Evolutionary conservation across 2,329 filamentous ascomycete genomes (phyloP).

Genomic region (Zymoseptoria crescenta): DNA sequence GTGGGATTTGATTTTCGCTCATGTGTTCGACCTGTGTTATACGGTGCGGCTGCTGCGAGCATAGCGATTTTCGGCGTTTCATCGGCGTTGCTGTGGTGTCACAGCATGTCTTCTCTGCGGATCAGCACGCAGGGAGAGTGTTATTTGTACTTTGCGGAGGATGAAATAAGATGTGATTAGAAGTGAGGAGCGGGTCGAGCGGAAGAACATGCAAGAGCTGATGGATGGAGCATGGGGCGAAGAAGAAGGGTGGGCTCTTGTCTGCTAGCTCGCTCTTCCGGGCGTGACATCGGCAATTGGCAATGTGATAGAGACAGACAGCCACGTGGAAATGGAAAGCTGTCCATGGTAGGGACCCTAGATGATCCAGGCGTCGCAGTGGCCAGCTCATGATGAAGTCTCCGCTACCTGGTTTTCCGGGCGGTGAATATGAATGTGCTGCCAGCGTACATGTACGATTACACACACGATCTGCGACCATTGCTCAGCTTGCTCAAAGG

Average conservation of each 20-base stretch:
- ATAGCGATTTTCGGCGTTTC: not conserved
- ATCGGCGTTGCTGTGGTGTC: not conserved
- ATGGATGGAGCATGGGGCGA: not conserved
- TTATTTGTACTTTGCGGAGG: not conserved
- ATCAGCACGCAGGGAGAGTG: not conserved
- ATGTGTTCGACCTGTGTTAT: not conserved
- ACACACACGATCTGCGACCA: too few relatives aligned
- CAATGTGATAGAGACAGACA: not conserved
- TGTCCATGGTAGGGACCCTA: not conserved
- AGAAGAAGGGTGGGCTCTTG: not conserved
- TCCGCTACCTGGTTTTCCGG: too few relatives aligned
- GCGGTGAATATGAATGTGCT: too few relatives aligned
- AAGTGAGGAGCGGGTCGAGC: not conserved
- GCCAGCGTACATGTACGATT: too few relatives aligned
- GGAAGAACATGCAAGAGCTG: not conserved
- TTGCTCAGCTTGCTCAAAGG: too few relatives aligned
- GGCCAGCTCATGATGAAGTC: too few relatives aligned
- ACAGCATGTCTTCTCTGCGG: not conserved
- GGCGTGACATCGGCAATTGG: not conserved
- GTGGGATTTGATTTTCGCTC: not conserved
- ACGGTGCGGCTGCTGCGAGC: not conserved
- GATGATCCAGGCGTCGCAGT: too few relatives aligned
- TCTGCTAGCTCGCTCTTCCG: not conserved
- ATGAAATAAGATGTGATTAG: not conserved
- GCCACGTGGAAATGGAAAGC: not conserved